Percentiles rank a stretch among this genome's conserved stretches.
Evolutionary conservation across 2,329 filamentous ascomycete species (phyloP).

Genomic region (Colletotrichum liaoningense): DNA sequence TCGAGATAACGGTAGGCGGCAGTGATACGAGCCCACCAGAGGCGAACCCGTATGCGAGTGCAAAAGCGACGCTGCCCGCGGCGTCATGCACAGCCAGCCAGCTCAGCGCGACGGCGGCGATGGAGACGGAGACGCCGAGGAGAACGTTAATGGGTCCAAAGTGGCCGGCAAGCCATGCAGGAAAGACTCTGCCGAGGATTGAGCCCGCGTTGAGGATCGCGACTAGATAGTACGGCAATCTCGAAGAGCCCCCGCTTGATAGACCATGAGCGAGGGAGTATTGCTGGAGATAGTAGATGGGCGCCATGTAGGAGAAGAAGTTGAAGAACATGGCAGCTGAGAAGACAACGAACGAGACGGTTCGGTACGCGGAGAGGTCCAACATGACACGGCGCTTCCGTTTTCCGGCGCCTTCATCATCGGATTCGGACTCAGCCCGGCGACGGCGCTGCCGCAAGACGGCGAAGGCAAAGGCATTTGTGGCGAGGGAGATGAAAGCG

Average conservation of each 20-base stretch:
- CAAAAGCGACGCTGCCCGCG: slow-evolving; percentile 53
- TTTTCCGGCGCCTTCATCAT: background rate
- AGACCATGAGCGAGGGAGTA: slow-evolving; percentile 52
- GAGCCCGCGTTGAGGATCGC: slow-evolving; percentile 63
- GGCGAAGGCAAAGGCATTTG: slow-evolving; percentile 43
- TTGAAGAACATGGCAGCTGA: slow-evolving; percentile 47
- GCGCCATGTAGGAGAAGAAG: slow-evolving; percentile 51
- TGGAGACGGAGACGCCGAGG: slow-evolving; percentile 47
- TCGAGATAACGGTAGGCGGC: slow-evolving; percentile 53
- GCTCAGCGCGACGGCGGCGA: slow-evolving; percentile 47
- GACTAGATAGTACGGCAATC: slow-evolving; percentile 57
- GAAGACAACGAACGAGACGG: slow-evolving; percentile 47
- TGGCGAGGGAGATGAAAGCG: slow-evolving; percentile 47
- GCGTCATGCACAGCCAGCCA: slow-evolving; percentile 53
- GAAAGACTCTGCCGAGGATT: slow-evolving; percentile 60
- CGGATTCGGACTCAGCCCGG: background rate
- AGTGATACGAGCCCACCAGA: slow-evolving; percentile 57
- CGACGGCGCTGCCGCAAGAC: slow-evolving; percentile 43
- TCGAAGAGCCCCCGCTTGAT: slow-evolving; percentile 38
- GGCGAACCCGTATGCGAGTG: slow-evolving; percentile 59
- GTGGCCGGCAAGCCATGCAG: slow-evolving; percentile 55
- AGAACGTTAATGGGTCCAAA: slow-evolving; percentile 55
- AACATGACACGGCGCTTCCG: slow-evolving; percentile 41
- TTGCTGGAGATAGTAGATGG: slow-evolving; percentile 57
- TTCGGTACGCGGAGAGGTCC: slow-evolving; percentile 44